Conservation (phyloP, 129 eudicot species). For the Lonicera japonica region DNA sequence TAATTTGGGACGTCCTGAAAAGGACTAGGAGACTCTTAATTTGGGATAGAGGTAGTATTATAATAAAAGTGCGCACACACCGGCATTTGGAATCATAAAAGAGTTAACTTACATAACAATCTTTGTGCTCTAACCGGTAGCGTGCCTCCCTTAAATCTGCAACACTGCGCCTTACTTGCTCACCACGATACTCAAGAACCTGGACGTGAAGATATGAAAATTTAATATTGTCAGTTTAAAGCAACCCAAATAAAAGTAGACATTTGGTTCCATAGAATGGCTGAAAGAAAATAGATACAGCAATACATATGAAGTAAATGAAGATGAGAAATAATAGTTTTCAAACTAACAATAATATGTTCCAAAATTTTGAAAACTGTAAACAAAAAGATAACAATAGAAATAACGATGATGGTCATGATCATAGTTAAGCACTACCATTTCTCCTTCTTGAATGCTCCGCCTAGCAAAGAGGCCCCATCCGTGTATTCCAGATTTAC, state of each 20-base stretch:
- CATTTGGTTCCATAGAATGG: background rate
- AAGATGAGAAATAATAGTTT: too few relatives aligned
- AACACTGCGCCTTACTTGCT: conserved; percentile 39
- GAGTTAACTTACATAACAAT: conserved; percentile 46
- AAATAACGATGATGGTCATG: too few relatives aligned
- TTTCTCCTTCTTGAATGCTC: conserved; percentile 77
- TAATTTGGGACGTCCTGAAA: too few relatives aligned
- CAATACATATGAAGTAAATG: too few relatives aligned
- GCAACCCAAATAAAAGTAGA: background rate
- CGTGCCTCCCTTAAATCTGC: conserved; percentile 45
- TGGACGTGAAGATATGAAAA: too few relatives aligned
- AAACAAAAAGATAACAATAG: too few relatives aligned
- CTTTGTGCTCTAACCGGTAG: conserved; percentile 43
- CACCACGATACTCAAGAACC: conserved; percentile 82
- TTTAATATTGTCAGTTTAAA: background rate
- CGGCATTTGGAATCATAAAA: background rate
- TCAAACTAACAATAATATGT: too few relatives aligned
- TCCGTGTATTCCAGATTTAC: conserved; percentile 87
- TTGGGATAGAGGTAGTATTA: too few relatives aligned
- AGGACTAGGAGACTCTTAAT: too few relatives aligned
- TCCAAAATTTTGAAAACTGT: too few relatives aligned
- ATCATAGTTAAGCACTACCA: conserved; percentile 38
- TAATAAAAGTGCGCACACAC: too few relatives aligned
- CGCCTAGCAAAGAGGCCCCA: conserved; percentile 97
- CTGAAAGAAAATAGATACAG: background rate